Conservation (phyloP, 108 stramenopile genomes). For the Halocafeteria seosinensis region DNA sequence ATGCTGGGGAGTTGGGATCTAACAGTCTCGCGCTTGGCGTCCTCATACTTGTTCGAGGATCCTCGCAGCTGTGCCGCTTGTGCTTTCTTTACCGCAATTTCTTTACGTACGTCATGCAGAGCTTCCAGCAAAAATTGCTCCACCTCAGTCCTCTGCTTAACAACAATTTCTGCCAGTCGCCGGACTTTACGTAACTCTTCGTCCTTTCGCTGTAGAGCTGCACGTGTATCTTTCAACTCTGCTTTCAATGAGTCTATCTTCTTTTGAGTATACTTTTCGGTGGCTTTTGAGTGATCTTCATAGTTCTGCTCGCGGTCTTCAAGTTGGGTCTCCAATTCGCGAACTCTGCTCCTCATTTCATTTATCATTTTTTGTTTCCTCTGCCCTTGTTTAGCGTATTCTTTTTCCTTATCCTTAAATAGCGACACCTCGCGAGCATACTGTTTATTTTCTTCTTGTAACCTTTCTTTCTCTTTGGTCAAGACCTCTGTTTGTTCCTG, state of each 20-base stretch:
- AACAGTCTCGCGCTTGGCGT: too few species aligned
- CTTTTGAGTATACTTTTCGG: constrained; percentile 4
- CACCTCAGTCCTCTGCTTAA: constrained; percentile 38
- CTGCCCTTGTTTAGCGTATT: constrained; percentile 21
- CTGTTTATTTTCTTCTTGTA: constrained; percentile 11
- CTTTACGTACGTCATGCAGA: constrained; percentile 23
- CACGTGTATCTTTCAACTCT: constrained; percentile 28
- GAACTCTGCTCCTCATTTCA: constrained; percentile 4
- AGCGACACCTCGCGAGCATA: constrained; percentile 17
- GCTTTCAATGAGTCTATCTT: constrained; percentile 27
- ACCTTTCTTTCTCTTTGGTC: constrained; percentile 11
- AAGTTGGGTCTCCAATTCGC: constrained; percentile 6
- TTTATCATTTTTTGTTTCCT: constrained; percentile 10
- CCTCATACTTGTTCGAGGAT: too few species aligned
- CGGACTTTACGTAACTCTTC: constrained; percentile 34
- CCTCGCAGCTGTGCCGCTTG: too few species aligned
- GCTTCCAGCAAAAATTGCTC: constrained; percentile 39
- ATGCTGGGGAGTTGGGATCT: too few species aligned
- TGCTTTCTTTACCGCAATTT: constrained; percentile 11
- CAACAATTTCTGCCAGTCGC: constrained; percentile 34
- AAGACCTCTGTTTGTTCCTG: constrained; percentile 25
- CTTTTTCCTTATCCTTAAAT: constrained; percentile 27
- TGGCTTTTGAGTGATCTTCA: neutral
- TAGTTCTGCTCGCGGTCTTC: neutral
- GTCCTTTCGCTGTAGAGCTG: constrained; percentile 32